phyloP scores from a whole-genome alignment of 495 filamentous ascomycete genomes.

The Neurospora sp. region DNA sequence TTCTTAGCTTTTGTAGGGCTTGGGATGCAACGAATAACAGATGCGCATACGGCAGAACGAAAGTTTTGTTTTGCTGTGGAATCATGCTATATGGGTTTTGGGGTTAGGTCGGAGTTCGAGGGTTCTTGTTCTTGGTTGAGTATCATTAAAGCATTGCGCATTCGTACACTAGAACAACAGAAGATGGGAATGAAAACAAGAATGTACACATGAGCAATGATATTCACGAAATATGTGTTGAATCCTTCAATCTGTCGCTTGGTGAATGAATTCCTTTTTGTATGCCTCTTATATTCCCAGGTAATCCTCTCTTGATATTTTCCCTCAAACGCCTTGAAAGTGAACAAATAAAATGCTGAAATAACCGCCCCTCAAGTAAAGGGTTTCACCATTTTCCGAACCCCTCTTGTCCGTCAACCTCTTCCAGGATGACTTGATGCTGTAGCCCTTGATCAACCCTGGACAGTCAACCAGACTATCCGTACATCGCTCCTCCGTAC shows the following conservation, averaged over 20 bases:
- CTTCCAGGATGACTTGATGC: not conserved
- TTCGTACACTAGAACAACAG: not conserved
- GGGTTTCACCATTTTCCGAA: not conserved
- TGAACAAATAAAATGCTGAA: not conserved
- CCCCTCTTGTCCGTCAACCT: not conserved
- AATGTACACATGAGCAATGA: not conserved
- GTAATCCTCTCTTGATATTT: not conserved
- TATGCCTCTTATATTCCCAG: not conserved
- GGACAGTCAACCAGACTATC: not conserved
- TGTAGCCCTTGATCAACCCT: not conserved
- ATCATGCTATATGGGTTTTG: not conserved
- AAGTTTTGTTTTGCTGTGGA: not conserved
- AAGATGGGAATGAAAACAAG: not conserved
- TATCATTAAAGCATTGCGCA: not conserved
- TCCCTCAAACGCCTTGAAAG: constrained; percentile 1
- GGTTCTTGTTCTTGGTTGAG: not conserved
- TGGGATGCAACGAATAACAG: not conserved
- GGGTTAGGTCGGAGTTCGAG: not conserved
- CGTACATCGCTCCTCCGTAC: not conserved
- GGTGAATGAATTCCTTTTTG: not conserved
- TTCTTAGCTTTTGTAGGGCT: not conserved
- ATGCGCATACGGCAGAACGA: not conserved
- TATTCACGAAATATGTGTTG: not conserved
- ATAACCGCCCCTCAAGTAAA: not conserved
- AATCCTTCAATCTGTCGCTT: not conserved